Base-by-base conservation (phyloP, 2,329 filamentous ascomycete genomes). In the Chaetomium strumarium region DNA sequence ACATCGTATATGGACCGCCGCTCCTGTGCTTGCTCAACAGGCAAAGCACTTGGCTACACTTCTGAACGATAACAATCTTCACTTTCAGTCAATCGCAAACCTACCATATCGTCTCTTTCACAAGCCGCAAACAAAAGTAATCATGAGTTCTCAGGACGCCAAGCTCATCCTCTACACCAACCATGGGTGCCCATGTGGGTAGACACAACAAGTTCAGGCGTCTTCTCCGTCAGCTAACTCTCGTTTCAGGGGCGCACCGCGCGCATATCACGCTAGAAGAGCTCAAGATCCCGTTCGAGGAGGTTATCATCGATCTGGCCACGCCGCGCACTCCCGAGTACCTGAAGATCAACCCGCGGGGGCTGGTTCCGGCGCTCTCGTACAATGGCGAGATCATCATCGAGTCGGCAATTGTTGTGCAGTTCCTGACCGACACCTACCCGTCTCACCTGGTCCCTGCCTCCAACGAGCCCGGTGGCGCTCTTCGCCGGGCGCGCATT, bases 271-370 rank as follows among this genome's bases (percentile, higher is more conserved):
- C 78, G 6, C 76, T 90, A 24, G 75, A 78, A 30, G 86, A 90
- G 64, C 77, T 87, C 12, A 75, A 75, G 11, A 64, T 90, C 30
- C 73, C 79, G 0, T 88, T 81, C 62, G 82, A 88, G 52, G 83
- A 89, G 59, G 82, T 87, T 55, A 80, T 82, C 52, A 86, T 95
- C 61, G 85, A 92, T 66, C 75, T 93, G 43, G 68, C 71, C 60
- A 77, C 69, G 10, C 88, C 88, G 0, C 81, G 88, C 10, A 82
- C 85, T 29, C 73, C 79, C 36, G 88, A 84, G 74, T 93, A 92
- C 66, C 78, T 93, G 9, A 74, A 84, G 47, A 72, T 93, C 65
- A 91, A 92, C 72, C 87, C 88, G 59, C 82, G 87, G 52, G 89
- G 89, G 13, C 79, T 90, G 3, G 87, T 93, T 5, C 88, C 89